These are phyloP conservation scores for Microthyrium microscopicum DNA, from an alignment of 2,329 filamentous ascomycete species.

Conservation along the genomic window DNA sequence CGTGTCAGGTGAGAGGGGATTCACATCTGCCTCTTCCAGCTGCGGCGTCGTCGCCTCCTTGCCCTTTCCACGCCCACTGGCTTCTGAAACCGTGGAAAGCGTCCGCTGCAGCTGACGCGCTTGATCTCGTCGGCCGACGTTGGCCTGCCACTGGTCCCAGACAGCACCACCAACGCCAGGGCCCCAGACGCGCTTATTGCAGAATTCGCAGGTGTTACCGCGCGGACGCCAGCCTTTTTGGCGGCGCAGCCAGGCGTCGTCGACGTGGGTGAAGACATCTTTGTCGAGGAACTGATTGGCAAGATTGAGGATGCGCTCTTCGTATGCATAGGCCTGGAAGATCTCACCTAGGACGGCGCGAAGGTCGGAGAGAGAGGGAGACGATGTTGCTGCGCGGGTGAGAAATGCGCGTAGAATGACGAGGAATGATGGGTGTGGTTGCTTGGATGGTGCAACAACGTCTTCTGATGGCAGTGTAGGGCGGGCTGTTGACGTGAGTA, in stretches of 20 bases:
- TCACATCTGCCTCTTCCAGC: slow-evolving; percentile 20
- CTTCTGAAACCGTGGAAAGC: slow-evolving; percentile 12
- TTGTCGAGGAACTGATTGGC: slow-evolving; percentile 77
- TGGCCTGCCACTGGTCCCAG: slow-evolving; percentile 68
- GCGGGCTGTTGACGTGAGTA: slow-evolving; percentile 51
- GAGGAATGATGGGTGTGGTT: slow-evolving; percentile 41
- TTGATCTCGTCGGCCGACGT: slow-evolving; percentile 23
- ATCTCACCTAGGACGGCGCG: slow-evolving; percentile 74
- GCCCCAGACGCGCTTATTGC: slow-evolving; percentile 71
- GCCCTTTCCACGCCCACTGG: slow-evolving; percentile 22
- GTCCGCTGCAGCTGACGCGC: slow-evolving; percentile 15
- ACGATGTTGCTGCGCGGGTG: slow-evolving; percentile 60
- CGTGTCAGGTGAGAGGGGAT: not conserved
- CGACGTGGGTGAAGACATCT: slow-evolving; percentile 72
- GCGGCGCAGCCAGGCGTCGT: slow-evolving; percentile 54
- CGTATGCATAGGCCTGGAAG: slow-evolving; percentile 89
- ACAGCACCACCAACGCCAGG: slow-evolving; percentile 62
- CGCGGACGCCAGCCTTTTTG: slow-evolving; percentile 80
- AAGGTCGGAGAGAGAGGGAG: slow-evolving; percentile 74
- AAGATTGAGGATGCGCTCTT: slow-evolving; percentile 72
- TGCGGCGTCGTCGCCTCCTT: slow-evolving; percentile 25
- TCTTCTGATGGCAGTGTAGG: slow-evolving; percentile 15
- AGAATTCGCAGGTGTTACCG: slow-evolving; percentile 76
- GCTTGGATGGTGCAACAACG: slow-evolving; percentile 13
- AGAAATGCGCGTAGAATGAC: slow-evolving; percentile 81